Evolutionary conservation across 2,329 filamentous ascomycete species (phyloP).

Genomic region (Hypoxylon sp.): DNA sequence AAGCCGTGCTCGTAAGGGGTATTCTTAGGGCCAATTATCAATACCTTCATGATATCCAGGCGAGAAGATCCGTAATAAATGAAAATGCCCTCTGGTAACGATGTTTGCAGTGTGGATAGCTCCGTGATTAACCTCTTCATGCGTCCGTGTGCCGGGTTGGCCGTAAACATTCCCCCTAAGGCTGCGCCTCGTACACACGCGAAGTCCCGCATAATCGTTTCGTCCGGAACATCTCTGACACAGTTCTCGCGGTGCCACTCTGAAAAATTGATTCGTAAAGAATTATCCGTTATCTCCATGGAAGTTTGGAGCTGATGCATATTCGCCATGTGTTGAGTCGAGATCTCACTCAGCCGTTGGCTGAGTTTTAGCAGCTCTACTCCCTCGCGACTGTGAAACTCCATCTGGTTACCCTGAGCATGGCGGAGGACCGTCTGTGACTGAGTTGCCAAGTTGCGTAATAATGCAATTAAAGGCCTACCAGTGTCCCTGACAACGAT

Average conservation of each 20-base stretch:
- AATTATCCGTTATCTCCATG: slow-evolving; percentile 30
- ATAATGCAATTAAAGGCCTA: slow-evolving; percentile 46
- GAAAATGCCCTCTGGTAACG: slow-evolving; percentile 65
- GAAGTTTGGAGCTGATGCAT: slow-evolving; percentile 14
- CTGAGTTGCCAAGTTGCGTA: slow-evolving; percentile 51
- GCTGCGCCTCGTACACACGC: slow-evolving; percentile 41
- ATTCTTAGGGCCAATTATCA: slow-evolving; percentile 63
- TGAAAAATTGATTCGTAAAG: slow-evolving; percentile 43
- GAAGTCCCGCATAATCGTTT: slow-evolving; percentile 53
- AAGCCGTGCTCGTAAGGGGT: slow-evolving; percentile 68
- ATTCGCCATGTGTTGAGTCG: slow-evolving; percentile 44
- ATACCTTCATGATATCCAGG: slow-evolving; percentile 63
- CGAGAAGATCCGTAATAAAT: slow-evolving; percentile 61
- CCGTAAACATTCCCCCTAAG: slow-evolving; percentile 11
- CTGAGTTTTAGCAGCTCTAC: slow-evolving; percentile 54
- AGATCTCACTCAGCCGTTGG: slow-evolving; percentile 50
- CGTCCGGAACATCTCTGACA: slow-evolving; percentile 54
- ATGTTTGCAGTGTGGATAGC: slow-evolving; percentile 59
- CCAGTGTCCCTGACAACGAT: slow-evolving; percentile 44
- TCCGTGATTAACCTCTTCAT: slow-evolving; percentile 64
- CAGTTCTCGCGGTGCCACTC: slow-evolving; percentile 53
- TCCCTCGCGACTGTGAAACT: slow-evolving; percentile 46
- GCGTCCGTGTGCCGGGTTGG: slow-evolving; percentile 52
- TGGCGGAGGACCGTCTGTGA: slow-evolving; percentile 52
- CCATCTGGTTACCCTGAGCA: slow-evolving; percentile 34